Evolutionary conservation across 2,329 filamentous ascomycete species (phyloP).

Genomic region (Aspergillus amoenus): DNA sequence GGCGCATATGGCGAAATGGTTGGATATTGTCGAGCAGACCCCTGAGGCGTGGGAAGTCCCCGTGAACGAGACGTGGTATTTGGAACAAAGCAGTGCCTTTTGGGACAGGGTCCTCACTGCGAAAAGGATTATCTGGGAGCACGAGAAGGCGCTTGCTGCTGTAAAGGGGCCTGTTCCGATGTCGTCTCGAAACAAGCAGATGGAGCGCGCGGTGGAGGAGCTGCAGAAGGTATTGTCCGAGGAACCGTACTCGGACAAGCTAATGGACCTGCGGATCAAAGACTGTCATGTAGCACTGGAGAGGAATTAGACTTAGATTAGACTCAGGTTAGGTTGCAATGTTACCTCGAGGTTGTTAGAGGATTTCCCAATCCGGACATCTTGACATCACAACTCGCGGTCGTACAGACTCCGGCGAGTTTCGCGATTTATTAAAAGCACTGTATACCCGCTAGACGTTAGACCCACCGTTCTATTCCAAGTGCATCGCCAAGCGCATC

Average conservation of each 20-base stretch:
- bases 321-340: not conserved
- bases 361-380: not conserved
- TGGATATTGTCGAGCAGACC: slow-evolving; percentile 22
- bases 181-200: not conserved
- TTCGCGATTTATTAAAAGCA: not conserved
- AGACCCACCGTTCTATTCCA: not conserved
- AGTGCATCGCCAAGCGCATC: too few relatives aligned
- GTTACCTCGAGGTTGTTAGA: too few relatives aligned
- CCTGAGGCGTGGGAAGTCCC: slow-evolving; percentile 23
- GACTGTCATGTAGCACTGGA: slow-evolving; percentile 5
- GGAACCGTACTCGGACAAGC: slow-evolving; percentile 12
- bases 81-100: slow-evolving; percentile 18
- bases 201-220: not conserved
- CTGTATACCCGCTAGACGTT: not conserved
- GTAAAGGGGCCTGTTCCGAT: not conserved
- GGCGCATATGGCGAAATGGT: slow-evolving; percentile 27
- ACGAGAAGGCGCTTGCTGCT: not conserved
- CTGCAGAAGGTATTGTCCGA: slow-evolving; percentile 13
- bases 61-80: slow-evolving; percentile 23
- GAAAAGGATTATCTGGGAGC: not conserved
- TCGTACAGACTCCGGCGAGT: not conserved
- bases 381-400: not conserved
- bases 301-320: not conserved
- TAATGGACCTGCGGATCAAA: slow-evolving; percentile 15
- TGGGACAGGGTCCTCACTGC: slow-evolving; percentile 19